These are phyloP conservation scores for Helichrysum umbraculigerum DNA, from an alignment of 129 eudicot species.

Conservation along the genomic window DNA sequence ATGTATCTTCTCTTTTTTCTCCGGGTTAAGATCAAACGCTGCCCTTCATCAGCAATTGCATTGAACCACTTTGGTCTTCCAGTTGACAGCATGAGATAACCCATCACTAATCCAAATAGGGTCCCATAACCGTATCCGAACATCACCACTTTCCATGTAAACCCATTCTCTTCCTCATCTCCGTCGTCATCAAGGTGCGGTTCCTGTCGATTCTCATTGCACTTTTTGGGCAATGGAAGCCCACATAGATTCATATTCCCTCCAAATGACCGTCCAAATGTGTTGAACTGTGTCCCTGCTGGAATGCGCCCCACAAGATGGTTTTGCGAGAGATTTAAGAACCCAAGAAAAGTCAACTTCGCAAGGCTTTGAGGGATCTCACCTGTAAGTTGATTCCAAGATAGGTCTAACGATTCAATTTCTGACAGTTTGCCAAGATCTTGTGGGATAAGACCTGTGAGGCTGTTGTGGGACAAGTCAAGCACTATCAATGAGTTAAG, in stretches of 20 bases:
- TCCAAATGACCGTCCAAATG: constrained; percentile 23
- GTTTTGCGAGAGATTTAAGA: not conserved
- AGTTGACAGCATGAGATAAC: constrained; percentile 16
- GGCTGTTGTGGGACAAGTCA: not conserved
- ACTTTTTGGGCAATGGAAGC: constrained; percentile 7
- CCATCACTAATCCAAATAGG: constrained; percentile 20
- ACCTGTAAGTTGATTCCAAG: constrained; percentile 34
- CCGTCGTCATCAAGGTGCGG: constrained; percentile 11
- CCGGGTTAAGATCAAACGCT: not conserved
- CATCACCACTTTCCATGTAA: constrained; percentile 1
- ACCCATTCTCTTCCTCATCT: constrained; percentile 12
- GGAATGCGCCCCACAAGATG: constrained; percentile 34
- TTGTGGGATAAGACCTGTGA: constrained; percentile 32
- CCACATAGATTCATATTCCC: constrained; percentile 27
- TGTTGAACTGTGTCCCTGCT: constrained; percentile 26
- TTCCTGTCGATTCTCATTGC: not conserved
- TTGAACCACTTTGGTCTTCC: constrained; percentile 36
- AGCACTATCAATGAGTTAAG: not conserved
- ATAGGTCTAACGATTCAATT: constrained; percentile 41
- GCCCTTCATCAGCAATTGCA: constrained; percentile 19
- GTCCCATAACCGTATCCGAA: constrained; percentile 18
- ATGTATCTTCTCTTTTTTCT: not conserved
- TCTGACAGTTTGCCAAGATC: constrained; percentile 22
- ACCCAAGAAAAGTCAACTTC: constrained; percentile 12
- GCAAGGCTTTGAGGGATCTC: constrained; percentile 21